Base-by-base conservation (phyloP, 306 rosid genomes). In the Citrullus colocynthis region DNA sequence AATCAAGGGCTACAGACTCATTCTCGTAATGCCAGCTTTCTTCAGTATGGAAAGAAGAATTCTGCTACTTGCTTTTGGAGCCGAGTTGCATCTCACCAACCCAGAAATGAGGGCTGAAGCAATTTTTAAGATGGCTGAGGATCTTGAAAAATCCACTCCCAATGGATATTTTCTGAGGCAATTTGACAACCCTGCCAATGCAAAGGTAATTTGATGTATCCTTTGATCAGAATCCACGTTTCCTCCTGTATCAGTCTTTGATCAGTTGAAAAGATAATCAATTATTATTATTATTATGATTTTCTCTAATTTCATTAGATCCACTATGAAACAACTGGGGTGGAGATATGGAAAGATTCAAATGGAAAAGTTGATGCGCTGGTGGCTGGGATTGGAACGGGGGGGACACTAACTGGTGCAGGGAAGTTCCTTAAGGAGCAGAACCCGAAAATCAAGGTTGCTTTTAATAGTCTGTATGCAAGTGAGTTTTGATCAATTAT, bases 311-410 rank as follows among this genome's bases (percentile, higher is more conserved):
- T 67, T 57, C 37, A 78, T 60, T 55, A 91, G 98, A 84, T 82
- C 82, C 97, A 94, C 86, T 94, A 91, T 30, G 96, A 91, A 66
- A 90, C 97, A 75, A 91, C 97, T 24, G 97, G 97, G 67, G 96
- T 91, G 6, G 97, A 94, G 88, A 89, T 90, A 78, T 91, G 98
- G 98, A 89, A 85, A 88, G 96, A 90, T 81, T 83, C 96, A 0
- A 89, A 79, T 83, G 94, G 81, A 76, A 88, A 85, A 87, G 78
- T 91, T 69, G 97, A 89, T 78, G 87, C 77, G 51, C 82, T 94
- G 52, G 93, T 90, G 63, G 81, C 96, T 7, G 96, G 93, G 78
- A 83, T 94, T 66, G 97, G 98, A 76, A 89, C 98, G 1, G 96
- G 93, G 45, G 98, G 97, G 15, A 88, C 97, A 17, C 24, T 89